Percentiles rank a stretch among this genome's conserved stretches.
These are phyloP conservation scores for Kodamaea fukazawae DNA, from an alignment of 805 yeast species.

Conservation along the genomic window DNA sequence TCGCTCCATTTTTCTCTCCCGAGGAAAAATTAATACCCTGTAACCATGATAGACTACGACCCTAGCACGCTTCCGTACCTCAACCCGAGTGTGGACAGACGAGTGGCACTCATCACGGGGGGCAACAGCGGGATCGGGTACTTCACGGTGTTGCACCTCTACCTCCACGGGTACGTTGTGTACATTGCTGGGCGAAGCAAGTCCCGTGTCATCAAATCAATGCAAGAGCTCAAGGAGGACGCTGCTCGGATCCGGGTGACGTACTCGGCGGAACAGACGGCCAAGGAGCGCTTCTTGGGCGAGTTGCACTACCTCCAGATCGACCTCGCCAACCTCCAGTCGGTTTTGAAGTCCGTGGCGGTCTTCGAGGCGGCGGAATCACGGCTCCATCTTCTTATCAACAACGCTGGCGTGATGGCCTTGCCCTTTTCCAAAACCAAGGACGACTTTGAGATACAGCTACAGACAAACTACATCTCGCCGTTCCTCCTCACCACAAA, in stretches of 20 bases:
- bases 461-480: conserved; percentile 75
- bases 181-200: conserved; percentile 72
- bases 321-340: conserved; percentile 32
- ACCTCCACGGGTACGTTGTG: conserved; percentile 73
- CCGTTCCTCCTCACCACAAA: conserved; percentile 69
- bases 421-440: conserved; percentile 63
- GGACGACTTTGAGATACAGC: conserved; percentile 74
- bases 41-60: conserved; percentile 15
- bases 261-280: conserved; percentile 21
- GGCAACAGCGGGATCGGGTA: conserved; percentile 83
- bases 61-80: conserved; percentile 59
- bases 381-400: conserved; percentile 57
- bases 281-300: conserved; percentile 28
- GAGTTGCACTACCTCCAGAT: conserved; percentile 37
- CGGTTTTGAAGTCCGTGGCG: conserved; percentile 44
- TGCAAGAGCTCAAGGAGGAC: conserved; percentile 52
- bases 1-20: too few species aligned
- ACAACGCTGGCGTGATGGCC: conserved; percentile 82
- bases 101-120: conserved; percentile 74
- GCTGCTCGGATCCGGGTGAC: conserved; percentile 37
- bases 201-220: conserved; percentile 54
- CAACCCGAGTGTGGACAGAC: conserved; percentile 52
- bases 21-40: too few species aligned
- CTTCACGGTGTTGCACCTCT: conserved; percentile 70
- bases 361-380: conserved; percentile 47